phyloP scores from a whole-genome alignment of 257 asterid species.

The Lycium ferocissimum region DNA sequence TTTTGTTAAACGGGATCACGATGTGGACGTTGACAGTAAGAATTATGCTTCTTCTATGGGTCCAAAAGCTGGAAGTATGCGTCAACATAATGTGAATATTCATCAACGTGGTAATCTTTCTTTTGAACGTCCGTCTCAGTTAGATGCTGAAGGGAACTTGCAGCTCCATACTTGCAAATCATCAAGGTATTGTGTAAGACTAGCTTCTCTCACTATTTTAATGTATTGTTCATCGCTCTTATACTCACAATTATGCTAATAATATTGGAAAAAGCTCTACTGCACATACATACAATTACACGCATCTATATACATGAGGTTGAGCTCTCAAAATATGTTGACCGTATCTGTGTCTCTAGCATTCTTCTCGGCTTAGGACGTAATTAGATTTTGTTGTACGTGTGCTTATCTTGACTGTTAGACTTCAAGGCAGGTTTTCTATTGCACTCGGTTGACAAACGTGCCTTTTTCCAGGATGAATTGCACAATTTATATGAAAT shows the following conservation, averaged over 20 bases:
- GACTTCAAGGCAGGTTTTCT: background rate
- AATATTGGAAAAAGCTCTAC: background rate
- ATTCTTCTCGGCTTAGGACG: slow-evolving; percentile 1
- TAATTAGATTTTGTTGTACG: background rate
- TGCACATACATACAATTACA: background rate
- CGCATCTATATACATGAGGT: background rate
- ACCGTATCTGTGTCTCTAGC: background rate
- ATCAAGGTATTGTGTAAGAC: slow-evolving; percentile 45
- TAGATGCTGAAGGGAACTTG: slow-evolving; percentile 39
- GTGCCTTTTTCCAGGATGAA: background rate
- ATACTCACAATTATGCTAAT: slow-evolving; percentile 6
- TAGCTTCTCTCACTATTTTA: background rate
- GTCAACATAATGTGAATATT: slow-evolving; percentile 11
- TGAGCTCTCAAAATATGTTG: background rate
- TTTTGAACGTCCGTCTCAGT: slow-evolving; percentile 37
- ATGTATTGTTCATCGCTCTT: background rate
- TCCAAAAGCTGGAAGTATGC: slow-evolving; percentile 32
- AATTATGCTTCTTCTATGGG: slow-evolving; percentile 34
- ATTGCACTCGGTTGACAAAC: background rate
- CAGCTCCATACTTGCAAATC: slow-evolving; percentile 37
- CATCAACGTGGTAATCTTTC: slow-evolving; percentile 29
- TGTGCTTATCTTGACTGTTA: background rate
- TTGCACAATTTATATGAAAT: background rate
- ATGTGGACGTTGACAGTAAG: slow-evolving; percentile 39
- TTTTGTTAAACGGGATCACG: slow-evolving; percentile 47